These are phyloP conservation scores for Sarocladium kiliense DNA, from an alignment of 2,329 filamentous ascomycete genomes.

Conservation along the genomic window DNA sequence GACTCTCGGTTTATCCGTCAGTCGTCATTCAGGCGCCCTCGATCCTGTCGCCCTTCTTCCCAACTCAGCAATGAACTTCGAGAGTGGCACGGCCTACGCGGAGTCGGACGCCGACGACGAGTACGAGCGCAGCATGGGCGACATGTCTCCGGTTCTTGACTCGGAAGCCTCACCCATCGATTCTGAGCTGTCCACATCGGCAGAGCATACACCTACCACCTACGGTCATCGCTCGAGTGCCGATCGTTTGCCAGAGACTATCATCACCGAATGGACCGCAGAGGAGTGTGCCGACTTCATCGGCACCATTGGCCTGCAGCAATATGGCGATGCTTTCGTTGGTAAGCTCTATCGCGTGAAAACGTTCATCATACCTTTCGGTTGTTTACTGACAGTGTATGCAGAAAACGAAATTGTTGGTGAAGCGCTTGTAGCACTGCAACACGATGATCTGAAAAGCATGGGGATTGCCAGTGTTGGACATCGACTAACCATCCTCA, in stretches of 20 bases:
- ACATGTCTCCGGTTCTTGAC: conserved; percentile 63
- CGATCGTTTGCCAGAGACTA: conserved; percentile 65
- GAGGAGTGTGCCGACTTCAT: conserved; percentile 92
- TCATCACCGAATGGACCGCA: conserved; percentile 74
- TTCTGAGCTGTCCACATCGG: conserved; percentile 62
- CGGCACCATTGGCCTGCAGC: conserved; percentile 68
- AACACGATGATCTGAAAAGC: conserved; percentile 90
- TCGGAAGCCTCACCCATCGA: conserved; percentile 67
- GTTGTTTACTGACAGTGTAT: too few species aligned
- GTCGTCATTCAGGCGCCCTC: not conserved
- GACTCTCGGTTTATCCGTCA: not conserved
- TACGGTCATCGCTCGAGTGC: conserved; percentile 62
- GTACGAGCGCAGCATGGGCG: conserved; percentile 68
- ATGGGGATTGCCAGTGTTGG: conserved; percentile 92
- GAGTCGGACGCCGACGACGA: conserved; percentile 81
- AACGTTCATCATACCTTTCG: too few species aligned
- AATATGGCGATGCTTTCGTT: conserved; percentile 79
- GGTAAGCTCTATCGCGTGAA: conserved; percentile 51
- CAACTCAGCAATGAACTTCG: conserved; percentile 49
- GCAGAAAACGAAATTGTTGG: conserved; percentile 91
- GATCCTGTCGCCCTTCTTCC: not conserved
- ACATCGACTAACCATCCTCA: conserved; percentile 89
- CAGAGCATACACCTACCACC: conserved; percentile 75
- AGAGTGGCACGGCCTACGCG: conserved; percentile 64
- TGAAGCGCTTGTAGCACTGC: conserved; percentile 80